Conservation (phyloP, 1,284 basidiomycete species). For the Ceratobasidium sp. region DNA sequence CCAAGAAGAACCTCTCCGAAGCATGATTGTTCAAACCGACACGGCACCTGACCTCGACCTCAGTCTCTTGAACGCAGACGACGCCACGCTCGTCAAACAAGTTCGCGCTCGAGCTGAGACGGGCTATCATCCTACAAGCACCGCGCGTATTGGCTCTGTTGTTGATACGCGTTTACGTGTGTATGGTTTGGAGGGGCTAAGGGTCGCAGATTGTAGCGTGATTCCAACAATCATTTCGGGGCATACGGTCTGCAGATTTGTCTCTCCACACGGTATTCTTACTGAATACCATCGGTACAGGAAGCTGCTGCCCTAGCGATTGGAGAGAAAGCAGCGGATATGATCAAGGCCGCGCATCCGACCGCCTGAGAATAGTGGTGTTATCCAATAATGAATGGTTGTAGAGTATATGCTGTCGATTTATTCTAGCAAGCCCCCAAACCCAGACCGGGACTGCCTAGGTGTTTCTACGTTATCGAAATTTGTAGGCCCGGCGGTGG, state of each 20-base stretch:
- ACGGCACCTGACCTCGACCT: constrained; percentile 45
- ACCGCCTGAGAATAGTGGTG: too few relatives aligned
- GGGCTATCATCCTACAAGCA: constrained; percentile 63
- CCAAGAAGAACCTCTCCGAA: too few relatives aligned
- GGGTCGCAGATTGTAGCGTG: constrained; percentile 64
- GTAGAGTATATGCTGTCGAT: too few relatives aligned
- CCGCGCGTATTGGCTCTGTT: too few relatives aligned
- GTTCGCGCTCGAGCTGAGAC: constrained; percentile 62
- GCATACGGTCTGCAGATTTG: constrained; percentile 59
- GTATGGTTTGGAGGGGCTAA: constrained; percentile 52
- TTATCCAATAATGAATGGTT: too few relatives aligned
- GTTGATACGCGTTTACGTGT: constrained; percentile 55
- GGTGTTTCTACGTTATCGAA: too few relatives aligned
- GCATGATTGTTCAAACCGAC: constrained; percentile 43
- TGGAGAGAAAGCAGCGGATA: constrained; percentile 68
- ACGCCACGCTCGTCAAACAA: constrained; percentile 47
- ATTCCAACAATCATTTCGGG: too few relatives aligned
- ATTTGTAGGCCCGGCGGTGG: too few relatives aligned
- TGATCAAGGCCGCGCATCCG: constrained; percentile 52
- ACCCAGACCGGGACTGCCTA: too few relatives aligned
- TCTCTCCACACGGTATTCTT: background rate
- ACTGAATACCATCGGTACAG: constrained; percentile 48
- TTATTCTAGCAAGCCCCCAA: too few relatives aligned
- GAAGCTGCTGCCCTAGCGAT: constrained; percentile 63
- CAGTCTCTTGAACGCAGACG: constrained; percentile 44